Percentiles rank a stretch among this genome's conserved stretches.
These are phyloP conservation scores for Yarrowia sp. DNA, from an alignment of 805 yeast species.

Conservation along the genomic window DNA sequence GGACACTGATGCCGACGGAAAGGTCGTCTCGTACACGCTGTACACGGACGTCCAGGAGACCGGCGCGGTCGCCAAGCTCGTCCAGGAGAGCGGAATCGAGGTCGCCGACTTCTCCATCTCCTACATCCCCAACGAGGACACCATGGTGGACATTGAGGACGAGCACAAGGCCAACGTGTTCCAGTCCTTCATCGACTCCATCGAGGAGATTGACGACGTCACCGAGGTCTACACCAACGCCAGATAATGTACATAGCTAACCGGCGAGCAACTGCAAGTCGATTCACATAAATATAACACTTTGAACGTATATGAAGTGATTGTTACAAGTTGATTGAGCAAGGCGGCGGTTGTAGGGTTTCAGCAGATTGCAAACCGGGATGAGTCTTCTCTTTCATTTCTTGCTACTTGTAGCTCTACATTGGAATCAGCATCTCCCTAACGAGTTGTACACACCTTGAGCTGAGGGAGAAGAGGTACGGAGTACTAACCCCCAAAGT, in stretches of 20 bases:
- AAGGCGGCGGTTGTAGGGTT: too few species aligned
- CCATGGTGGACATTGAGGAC: conserved; percentile 47
- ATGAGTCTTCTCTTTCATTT: too few species aligned
- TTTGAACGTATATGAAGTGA: too few species aligned
- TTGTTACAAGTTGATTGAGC: neutral
- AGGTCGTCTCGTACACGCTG: conserved; percentile 45
- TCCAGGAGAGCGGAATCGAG: conserved; percentile 53
- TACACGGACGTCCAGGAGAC: conserved; percentile 65
- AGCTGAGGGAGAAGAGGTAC: too few species aligned
- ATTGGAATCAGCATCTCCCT: too few species aligned
- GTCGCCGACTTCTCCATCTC: conserved; percentile 71
- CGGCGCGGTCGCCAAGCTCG: conserved; percentile 55
- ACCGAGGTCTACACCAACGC: conserved; percentile 74
- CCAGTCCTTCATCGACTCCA: conserved; percentile 54
- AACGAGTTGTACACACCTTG: too few species aligned
- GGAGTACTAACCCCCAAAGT: too few species aligned
- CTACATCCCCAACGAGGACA: conserved; percentile 40
- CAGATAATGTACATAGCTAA: conserved; percentile 33
- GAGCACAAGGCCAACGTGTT: conserved; percentile 53
- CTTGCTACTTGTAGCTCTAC: too few species aligned
- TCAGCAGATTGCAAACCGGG: too few species aligned
- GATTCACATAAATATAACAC: too few species aligned
- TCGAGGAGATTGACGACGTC: conserved; percentile 84
- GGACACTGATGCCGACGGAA: conserved; percentile 46
- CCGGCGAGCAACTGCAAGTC: too few species aligned